phyloP scores from a whole-genome alignment of 2,329 filamentous ascomycete genomes.

The Fusarium verticillioides region DNA sequence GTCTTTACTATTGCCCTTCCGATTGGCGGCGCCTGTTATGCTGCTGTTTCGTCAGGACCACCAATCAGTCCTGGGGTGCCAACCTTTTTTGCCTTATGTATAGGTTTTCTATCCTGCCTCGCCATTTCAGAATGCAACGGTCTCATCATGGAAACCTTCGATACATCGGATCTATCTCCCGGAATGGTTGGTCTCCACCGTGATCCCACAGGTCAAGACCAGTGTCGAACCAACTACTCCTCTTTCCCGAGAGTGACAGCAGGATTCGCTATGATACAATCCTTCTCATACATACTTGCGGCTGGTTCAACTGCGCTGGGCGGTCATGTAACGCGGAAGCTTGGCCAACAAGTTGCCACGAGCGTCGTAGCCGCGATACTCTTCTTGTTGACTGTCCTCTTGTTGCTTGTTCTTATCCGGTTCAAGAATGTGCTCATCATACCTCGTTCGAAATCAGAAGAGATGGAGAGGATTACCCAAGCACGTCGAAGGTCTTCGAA shows the following conservation, averaged over 20 bases:
- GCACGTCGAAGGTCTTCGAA: constrained; percentile 61
- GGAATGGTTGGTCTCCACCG: constrained; percentile 71
- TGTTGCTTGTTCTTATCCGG: constrained; percentile 71
- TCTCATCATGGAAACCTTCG: constrained; percentile 83
- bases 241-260: constrained; percentile 79
- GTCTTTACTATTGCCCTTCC: constrained; percentile 76
- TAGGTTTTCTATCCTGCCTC: constrained; percentile 78
- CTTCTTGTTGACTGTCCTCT: constrained; percentile 70
- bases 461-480: constrained; percentile 64
- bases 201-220: constrained; percentile 51
- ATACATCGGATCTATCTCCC: constrained; percentile 81
- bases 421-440: constrained; percentile 76
- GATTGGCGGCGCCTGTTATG: constrained; percentile 73
- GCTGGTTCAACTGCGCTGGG: constrained; percentile 75
- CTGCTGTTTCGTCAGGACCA: constrained; percentile 72
- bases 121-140: constrained; percentile 81
- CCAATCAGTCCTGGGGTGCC: constrained; percentile 71
- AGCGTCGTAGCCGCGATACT: constrained; percentile 76
- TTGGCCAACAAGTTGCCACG: constrained; percentile 75
- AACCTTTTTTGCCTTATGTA: constrained; percentile 70
- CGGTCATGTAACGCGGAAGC: constrained; percentile 71
- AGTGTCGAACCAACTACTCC: constrained; percentile 75
- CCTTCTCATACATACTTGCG: constrained; percentile 74
- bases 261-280: constrained; percentile 77
- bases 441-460: constrained; percentile 66